phyloP scores from a whole-genome alignment of 352 stramenopile species.

The Pythium phragmiticola region DNA sequence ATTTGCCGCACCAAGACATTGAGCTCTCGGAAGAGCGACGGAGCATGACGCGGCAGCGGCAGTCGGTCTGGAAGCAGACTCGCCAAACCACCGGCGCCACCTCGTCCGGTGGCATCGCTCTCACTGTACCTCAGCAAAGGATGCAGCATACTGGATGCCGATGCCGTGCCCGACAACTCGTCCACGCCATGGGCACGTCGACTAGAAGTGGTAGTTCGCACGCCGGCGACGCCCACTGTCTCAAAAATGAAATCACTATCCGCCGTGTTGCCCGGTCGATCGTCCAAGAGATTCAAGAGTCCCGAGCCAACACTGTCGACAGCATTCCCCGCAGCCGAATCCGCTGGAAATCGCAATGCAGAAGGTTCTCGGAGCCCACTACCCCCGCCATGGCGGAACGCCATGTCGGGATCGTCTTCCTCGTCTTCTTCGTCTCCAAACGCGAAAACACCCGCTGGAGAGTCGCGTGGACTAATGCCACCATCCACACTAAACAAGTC shows the following conservation, averaged over 20 bases:
- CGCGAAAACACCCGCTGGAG: conserved; percentile 23
- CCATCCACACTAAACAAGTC: conserved; percentile 33
- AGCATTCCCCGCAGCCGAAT: neutral
- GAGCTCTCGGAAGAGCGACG: conserved; percentile 63
- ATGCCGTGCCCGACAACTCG: neutral
- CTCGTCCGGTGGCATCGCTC: conserved; percentile 16
- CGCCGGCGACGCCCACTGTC: conserved; percentile 16
- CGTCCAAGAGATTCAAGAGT: conserved; percentile 23
- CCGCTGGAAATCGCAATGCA: neutral
- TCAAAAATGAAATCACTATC: conserved; percentile 34
- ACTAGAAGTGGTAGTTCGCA: neutral
- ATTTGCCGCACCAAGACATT: conserved; percentile 77
- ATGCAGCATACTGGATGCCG: conserved; percentile 17
- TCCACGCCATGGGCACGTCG: neutral
- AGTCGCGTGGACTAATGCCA: conserved; percentile 6
- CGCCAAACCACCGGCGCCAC: conserved; percentile 1
- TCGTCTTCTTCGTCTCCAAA: conserved; percentile 35
- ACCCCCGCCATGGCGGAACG: conserved; percentile 18
- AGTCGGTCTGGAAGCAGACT: conserved; percentile 36
- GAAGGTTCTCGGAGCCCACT: conserved; percentile 6
- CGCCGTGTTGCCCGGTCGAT: conserved; percentile 2
- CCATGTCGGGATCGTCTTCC: conserved; percentile 34
- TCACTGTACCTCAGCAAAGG: conserved; percentile 19
- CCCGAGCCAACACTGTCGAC: conserved; percentile 14
- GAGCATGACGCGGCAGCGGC: conserved; percentile 61